Evolutionary conservation across 495 filamentous ascomycete genomes (phyloP), one percentile per base, ranked within the genome.

Genomic region (Alectoria sarmentosa): DNA sequence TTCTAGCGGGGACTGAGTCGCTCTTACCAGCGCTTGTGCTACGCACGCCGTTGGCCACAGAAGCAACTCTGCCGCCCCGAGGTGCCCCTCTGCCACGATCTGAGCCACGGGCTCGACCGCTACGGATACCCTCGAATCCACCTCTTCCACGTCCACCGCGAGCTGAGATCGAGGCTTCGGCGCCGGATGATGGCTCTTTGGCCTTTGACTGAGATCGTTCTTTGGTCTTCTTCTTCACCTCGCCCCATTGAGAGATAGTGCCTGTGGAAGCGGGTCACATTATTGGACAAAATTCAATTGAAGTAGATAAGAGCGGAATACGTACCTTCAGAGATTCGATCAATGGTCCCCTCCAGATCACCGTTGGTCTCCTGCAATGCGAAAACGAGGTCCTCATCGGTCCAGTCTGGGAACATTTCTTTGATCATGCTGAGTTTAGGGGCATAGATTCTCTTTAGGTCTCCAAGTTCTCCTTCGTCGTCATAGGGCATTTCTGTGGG

Each of bases 351-450:
- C 70, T 90, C 84, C 61, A 96, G 82, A 73, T 97, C 90, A 70
- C 93, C 94, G 71, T 92, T 84, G 46, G 90, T 92, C 79, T 99
- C 94, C 73, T 94, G 84, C 64, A 99, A 79, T 60, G 91, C 91
- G 69, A 91, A 92, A 58, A 96, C 84, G 58, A 98, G 82, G 73
- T 98, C 91, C 71, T 94, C 90, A 66, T 92, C 86, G 58, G 92
- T 89, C 92, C 91, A 96, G 74, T 89, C 85, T 34, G 91, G 84
- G 80, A 96, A 96, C 78, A 98, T 83, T 72, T 96, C 93, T 74
- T 90, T 91, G 72, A 98, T 85, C 65, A 81, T 85, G 59, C 75
- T 78, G 67, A 97, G 79, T 75, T 91, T 87, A 67, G 75, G 71
- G 67, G 87, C 81, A 74, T 96, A 96, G 70, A 88, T 84, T 79